phyloP scores from a whole-genome alignment of 2,329 filamentous ascomycete genomes.

The Coniella lustricola region DNA sequence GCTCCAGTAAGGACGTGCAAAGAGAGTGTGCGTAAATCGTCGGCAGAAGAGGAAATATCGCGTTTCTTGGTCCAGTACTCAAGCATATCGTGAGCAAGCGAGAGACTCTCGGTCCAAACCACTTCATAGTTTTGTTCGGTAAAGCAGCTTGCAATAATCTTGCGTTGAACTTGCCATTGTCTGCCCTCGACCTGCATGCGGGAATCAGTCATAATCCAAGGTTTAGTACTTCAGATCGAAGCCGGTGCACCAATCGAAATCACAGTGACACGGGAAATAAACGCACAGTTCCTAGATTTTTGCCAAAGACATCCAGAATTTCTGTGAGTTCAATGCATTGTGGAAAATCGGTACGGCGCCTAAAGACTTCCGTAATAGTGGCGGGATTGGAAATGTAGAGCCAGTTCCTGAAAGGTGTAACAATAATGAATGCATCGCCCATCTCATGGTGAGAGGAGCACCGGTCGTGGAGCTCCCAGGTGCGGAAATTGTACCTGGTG shows the following conservation, averaged over 20 bases:
- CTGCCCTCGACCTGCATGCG: constrained; percentile 12
- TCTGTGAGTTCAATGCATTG: constrained; percentile 1
- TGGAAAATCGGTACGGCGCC: not conserved
- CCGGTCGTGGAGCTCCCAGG: constrained; percentile 14
- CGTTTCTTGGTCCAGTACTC: constrained; percentile 21
- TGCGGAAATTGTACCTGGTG: constrained; percentile 25
- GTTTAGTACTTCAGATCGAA: too few relatives aligned
- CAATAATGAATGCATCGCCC: constrained; percentile 18
- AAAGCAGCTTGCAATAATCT: constrained; percentile 22
- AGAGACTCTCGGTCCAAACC: constrained; percentile 23
- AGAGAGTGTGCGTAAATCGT: constrained; percentile 23
- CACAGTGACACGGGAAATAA: not conserved
- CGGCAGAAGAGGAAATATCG: constrained; percentile 17
- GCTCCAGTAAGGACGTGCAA: constrained; percentile 23
- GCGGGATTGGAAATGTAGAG: constrained; percentile 1
- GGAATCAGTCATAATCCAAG: too few relatives aligned
- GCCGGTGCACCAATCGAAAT: not conserved
- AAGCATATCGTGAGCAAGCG: constrained; percentile 22
- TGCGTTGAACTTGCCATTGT: constrained; percentile 21
- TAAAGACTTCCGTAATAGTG: not conserved
- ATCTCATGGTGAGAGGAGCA: constrained; percentile 18
- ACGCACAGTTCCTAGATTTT: constrained; percentile 6
- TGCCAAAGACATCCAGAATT: constrained; percentile 5
- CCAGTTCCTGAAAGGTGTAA: not conserved
- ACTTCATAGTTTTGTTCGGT: constrained; percentile 24